Conservation (phyloP, 768 basidiomycete species). For the Lactarius quietus region DNA sequence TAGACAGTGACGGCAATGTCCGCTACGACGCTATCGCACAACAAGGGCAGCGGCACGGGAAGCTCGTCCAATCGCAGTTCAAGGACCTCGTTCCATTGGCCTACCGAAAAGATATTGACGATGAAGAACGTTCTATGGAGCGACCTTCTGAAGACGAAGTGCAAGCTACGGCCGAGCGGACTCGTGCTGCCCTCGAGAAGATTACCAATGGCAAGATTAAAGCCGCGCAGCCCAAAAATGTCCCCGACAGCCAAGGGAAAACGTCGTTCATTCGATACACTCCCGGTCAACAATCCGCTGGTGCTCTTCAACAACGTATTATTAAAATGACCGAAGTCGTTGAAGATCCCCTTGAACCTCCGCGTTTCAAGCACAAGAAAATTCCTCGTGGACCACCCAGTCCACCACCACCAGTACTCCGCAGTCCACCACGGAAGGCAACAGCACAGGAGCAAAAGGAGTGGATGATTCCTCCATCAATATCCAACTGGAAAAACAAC, state of each 20-base stretch:
- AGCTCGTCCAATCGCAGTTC: conserved; percentile 90
- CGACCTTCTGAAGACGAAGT: conserved; percentile 93
- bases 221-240: conserved; percentile 95
- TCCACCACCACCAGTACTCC: conserved; percentile 92
- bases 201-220: conserved; percentile 96
- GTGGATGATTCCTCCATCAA: conserved; percentile 99
- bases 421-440: conserved; percentile 93
- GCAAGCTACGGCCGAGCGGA: conserved; percentile 86
- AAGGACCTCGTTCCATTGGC: conserved; percentile 94
- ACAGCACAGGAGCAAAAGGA: conserved; percentile 98
- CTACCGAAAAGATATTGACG: conserved; percentile 83
- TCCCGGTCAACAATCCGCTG: conserved; percentile 80
- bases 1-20: conserved; percentile 94
- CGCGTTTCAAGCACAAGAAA: conserved; percentile 98
- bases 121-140: conserved; percentile 73
- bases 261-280: conserved; percentile 95
- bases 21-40: conserved; percentile 96
- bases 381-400: conserved; percentile 95
- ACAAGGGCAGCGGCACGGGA: conserved; percentile 87
- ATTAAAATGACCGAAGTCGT: conserved; percentile 99
- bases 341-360: conserved; percentile 96
- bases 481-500: conserved; percentile 99
- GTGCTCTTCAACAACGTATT: conserved; percentile 85
- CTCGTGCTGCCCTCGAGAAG: conserved; percentile 87
- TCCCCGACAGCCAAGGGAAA: conserved; percentile 80